Evolutionary conservation across 441 rosid species (phyloP).

Genomic region (Adansonia madagascariensis): DNA sequence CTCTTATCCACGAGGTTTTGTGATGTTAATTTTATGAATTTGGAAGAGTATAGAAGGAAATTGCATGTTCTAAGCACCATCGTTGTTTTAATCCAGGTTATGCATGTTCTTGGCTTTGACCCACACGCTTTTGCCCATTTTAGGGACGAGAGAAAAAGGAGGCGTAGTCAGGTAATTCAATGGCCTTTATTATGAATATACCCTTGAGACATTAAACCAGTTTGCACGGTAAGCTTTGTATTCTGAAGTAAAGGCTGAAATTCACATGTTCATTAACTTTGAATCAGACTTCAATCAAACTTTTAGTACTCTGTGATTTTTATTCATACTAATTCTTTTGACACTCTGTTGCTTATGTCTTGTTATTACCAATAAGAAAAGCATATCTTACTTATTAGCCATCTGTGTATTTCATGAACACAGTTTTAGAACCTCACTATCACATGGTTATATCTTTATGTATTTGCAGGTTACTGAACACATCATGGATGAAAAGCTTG

Average conservation of each 20-base stretch:
- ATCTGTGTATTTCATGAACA: not conserved
- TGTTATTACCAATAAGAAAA: not conserved
- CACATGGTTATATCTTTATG: constrained; percentile 11
- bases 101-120: constrained; percentile 99
- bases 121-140: constrained; percentile 99
- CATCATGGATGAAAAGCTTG: constrained; percentile 89
- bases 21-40: constrained; percentile 23
- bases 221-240: not conserved
- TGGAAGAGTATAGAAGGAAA: constrained; percentile 17
- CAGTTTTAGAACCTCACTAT: constrained; percentile 2
- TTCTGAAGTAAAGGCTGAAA: constrained; percentile 6
- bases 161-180: constrained; percentile 76
- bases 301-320: not conserved
- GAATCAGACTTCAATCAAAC: not conserved
- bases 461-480: constrained; percentile 80
- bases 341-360: not conserved
- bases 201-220: not conserved
- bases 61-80: constrained; percentile 23
- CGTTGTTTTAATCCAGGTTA: constrained; percentile 57
- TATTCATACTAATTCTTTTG: not conserved
- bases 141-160: constrained; percentile 96
- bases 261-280: not conserved
- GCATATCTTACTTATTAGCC: not conserved
- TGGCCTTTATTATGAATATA: not conserved
- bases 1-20: constrained; percentile 91